Evolutionary conservation across 257 asterid genomes (phyloP), one percentile per base, ranked within the genome.

Genomic region (Rhazya stricta): DNA sequence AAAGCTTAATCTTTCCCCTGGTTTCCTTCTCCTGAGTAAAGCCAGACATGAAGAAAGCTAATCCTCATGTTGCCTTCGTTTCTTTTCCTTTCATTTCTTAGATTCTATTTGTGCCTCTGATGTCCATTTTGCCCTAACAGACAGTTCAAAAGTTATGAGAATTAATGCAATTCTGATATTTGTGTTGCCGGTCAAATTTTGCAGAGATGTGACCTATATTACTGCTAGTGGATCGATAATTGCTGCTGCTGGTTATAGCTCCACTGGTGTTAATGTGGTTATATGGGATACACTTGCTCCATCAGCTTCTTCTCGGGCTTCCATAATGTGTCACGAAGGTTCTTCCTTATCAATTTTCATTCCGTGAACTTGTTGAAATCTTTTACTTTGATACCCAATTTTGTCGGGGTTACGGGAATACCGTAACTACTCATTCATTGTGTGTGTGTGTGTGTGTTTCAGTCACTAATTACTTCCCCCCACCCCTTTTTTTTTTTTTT

Each of bases 301-400:
- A 56, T 90, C 91, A 74, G 81, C 94, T 75, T 89, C 98, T 8
- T 92, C 98, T 63, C 96, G 82, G 71, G 99, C 99, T 80, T 89
- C 97, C 67, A 95, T 95, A 76, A 95, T 95, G 98, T 95, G 99
- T 81, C 99, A 95, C 72, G 98, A 95, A 95, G 99, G 98, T 94
- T 80, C 82, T 77, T 75, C 79, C 83, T 70, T 79, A 12, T 23
- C 58, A 71, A 69, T 77, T 77, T 36, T 74, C 56, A 56, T 43
- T 30, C 21, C 18, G 48, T 51, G 66, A n/a, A 39, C 36, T 71
- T 12, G 10, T 27, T 53, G 19, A 5, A 30, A 42, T 39, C 2
- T 53, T 30, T 67, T 67, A 6, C 32, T 53, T 29, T 15, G 8
- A 19, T 18, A n/a, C 30, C 58, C n/a, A 16, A 5, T n/a, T 37